These are phyloP conservation scores for Hyphopichia buzzinii DNA, from an alignment of 1,139 yeast species.

Conservation along the genomic window DNA sequence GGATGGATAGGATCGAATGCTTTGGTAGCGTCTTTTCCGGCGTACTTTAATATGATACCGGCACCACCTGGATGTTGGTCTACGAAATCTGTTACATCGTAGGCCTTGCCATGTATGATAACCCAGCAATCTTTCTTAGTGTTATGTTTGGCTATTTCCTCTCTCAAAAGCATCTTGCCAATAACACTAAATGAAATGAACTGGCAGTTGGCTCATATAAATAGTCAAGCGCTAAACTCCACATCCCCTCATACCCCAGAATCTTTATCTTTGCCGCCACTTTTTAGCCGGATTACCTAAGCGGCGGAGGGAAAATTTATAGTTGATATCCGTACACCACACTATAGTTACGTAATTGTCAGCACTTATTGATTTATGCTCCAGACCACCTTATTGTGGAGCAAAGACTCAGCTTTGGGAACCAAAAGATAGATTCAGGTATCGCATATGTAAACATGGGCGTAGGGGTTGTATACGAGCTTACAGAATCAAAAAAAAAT, in stretches of 20 bases:
- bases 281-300: no score
- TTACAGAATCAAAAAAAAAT: no score
- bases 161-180: constrained; percentile 17
- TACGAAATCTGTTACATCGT: constrained; percentile 49
- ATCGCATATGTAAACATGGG: no score
- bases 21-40: constrained; percentile 60
- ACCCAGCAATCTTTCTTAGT: constrained; percentile 53
- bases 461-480: no score
- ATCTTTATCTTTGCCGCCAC: background rate
- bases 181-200: background rate
- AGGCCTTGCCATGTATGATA: constrained; percentile 49
- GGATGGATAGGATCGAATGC: constrained; percentile 81
- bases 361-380: no score
- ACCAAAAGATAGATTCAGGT: no score
- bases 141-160: constrained; percentile 39
- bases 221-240: background rate
- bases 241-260: background rate
- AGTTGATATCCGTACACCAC: no score
- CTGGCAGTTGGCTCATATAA: no score
- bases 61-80: constrained; percentile 56
- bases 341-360: no score
- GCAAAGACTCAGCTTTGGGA: no score
- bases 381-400: no score
- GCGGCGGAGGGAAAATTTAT: no score
- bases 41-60: constrained; percentile 50